Evolutionary conservation across 768 basidiomycete species (phyloP), one percentile per base, ranked within the genome.

Genomic region (Rubroboletus satanas): DNA sequence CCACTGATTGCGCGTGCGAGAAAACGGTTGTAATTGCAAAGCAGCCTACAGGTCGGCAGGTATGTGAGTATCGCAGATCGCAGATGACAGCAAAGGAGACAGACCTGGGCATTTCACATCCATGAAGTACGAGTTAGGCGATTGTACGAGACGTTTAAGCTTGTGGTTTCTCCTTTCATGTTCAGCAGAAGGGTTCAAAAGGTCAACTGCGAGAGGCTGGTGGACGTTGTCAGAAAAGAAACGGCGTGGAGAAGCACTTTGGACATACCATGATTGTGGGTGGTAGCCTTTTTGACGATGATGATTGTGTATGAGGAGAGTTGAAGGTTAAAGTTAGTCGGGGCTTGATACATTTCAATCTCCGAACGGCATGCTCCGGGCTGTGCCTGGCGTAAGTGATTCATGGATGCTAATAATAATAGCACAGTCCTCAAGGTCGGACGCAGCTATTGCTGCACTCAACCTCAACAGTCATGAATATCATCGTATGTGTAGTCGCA

Each of bases 71-170:
- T 18, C 12, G 14, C 4, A 26, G 14, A 45, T 36, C n/a, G n/a
- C 26, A 28, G 32, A 11, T 9, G 11, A 18, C 14, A 8, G 29
- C 35, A 36, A 9, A 35, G 17, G n/a, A 29, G 28, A 77, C 86
- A 56, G 58, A 93, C 92, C 94, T 66, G 96, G 87, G 78, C 96
- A 98, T 77, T 98, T 99, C 67, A 98, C 95, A 69, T 99, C 97
- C 97, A 99, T 98, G 79, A 98, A 98, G 79, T 92, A 98, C 35
- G 96, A 98, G 78, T 98, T 93, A 62, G 97, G 97, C 50, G 88
- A 88, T 77, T 98, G 97, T 65, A 99, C 97, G 66, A 98, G 87
- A 73, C 94, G 88, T 84, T 99, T 98, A 75, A 98, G 90, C 83
- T 98, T 98, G 89, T 98, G 96, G 74, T 85, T 87, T 74, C 80